phyloP scores from a whole-genome alignment of 352 stramenopile genomes.

The Pythium insidiosum region DNA sequence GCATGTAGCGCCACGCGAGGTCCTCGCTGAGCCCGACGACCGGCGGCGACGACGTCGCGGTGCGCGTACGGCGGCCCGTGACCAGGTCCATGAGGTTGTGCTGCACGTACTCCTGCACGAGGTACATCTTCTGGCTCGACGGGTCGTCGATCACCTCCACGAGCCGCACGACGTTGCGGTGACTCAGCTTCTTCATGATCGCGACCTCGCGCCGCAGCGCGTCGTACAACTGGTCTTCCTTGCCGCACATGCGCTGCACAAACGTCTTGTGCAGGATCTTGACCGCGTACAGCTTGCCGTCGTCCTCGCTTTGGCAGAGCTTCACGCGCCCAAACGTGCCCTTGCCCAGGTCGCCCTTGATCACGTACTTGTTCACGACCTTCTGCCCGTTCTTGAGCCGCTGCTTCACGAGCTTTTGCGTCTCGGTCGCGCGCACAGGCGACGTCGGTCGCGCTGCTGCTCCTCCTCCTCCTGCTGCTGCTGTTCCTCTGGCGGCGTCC shows the following conservation, averaged over 20 bases:
- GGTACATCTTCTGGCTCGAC: slow-evolving; percentile 91
- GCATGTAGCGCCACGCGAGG: slow-evolving; percentile 80
- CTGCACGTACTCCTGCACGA: slow-evolving; percentile 93
- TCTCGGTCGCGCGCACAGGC: slow-evolving; percentile 62
- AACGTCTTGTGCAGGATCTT: slow-evolving; percentile 90
- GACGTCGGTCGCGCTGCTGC: too few species aligned
- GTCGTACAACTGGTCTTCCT: slow-evolving; percentile 81
- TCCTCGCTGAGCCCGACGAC: slow-evolving; percentile 59
- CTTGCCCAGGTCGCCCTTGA: slow-evolving; percentile 87
- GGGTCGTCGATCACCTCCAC: slow-evolving; percentile 94
- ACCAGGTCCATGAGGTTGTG: slow-evolving; percentile 90
- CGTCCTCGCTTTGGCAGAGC: slow-evolving; percentile 71
- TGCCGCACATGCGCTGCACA: slow-evolving; percentile 81
- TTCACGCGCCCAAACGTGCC: slow-evolving; percentile 88
- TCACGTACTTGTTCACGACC: slow-evolving; percentile 92
- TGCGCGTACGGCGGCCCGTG: slow-evolving; percentile 38
- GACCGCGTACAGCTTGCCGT: slow-evolving; percentile 76
- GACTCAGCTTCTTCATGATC: slow-evolving; percentile 95
- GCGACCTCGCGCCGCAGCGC: slow-evolving; percentile 87
- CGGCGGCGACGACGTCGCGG: too few species aligned
- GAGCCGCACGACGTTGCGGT: slow-evolving; percentile 91
- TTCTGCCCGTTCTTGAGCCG: slow-evolving; percentile 79
- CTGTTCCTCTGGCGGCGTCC: too few species aligned
- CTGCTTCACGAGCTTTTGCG: slow-evolving; percentile 74
- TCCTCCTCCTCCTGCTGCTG: too few species aligned